These are phyloP conservation scores for Xylaria multiplex DNA, from an alignment of 2,329 filamentous ascomycete genomes.

Conservation along the genomic window DNA sequence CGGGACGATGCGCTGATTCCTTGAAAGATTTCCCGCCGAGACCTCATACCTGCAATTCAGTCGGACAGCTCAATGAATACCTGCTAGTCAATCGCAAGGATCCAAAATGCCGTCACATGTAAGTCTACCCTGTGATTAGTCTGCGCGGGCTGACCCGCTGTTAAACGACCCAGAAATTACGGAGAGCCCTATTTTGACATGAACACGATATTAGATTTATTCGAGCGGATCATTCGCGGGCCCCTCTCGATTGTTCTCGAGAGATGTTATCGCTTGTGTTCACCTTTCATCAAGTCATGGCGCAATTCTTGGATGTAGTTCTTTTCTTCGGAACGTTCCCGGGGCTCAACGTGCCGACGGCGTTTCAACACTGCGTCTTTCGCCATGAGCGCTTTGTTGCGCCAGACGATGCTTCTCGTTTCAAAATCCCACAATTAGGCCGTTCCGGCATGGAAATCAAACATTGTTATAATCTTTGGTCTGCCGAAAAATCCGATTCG, in stretches of 20 bases:
- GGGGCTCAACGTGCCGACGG: constrained; percentile 13
- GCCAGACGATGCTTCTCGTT: neutral
- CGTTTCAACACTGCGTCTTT: constrained; percentile 15
- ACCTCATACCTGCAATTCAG: neutral
- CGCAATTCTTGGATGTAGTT: constrained; percentile 24
- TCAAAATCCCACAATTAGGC: constrained; percentile 18
- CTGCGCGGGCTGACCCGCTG: neutral
- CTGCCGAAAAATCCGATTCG: constrained; percentile 13
- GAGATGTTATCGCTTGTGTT: constrained; percentile 17
- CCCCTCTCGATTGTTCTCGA: constrained; percentile 22
- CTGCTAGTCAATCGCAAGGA: constrained; percentile 7
- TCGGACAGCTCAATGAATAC: neutral
- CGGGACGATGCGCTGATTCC: neutral
- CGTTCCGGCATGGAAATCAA: constrained; percentile 20
- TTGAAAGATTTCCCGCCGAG: neutral
- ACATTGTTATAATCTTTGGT: constrained; percentile 31
- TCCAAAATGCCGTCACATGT: constrained; percentile 24
- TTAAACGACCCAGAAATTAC: neutral
- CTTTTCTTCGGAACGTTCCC: constrained; percentile 16
- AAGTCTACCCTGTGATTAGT: constrained; percentile 3
- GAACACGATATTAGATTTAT: constrained; percentile 19
- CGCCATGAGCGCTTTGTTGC: constrained; percentile 9
- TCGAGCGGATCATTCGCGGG: constrained; percentile 16
- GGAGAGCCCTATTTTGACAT: neutral
- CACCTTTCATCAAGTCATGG: constrained; percentile 25